These are phyloP conservation scores for Hericium alpestre DNA, from an alignment of 768 basidiomycete genomes.

Conservation along the genomic window DNA sequence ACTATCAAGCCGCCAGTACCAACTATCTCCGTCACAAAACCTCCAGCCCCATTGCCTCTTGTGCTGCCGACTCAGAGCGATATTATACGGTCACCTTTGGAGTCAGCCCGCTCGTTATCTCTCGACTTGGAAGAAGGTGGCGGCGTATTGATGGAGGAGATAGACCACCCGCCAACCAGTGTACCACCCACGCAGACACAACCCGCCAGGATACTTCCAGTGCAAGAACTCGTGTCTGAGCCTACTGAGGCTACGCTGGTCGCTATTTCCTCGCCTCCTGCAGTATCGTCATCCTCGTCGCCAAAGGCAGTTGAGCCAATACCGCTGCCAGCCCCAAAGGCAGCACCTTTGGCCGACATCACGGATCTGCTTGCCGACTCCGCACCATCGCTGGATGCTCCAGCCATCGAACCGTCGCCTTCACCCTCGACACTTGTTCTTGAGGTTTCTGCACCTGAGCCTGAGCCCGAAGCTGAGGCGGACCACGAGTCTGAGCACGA, in stretches of 20 bases:
- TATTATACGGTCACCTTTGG: conserved; percentile 35
- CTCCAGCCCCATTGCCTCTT: conserved; percentile 62
- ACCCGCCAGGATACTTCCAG: not conserved
- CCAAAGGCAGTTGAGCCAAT: not conserved
- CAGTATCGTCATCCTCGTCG: conserved; percentile 3
- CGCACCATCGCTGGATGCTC: conserved; percentile 23
- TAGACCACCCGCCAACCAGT: not conserved
- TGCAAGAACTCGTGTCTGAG: not conserved
- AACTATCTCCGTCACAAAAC: conserved; percentile 54
- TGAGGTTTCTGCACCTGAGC: not conserved
- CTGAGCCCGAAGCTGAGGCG: not conserved
- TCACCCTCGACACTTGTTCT: conserved; percentile 5
- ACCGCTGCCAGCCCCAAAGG: not conserved
- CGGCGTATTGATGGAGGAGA: conserved; percentile 12
- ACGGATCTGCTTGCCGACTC: conserved; percentile 43
- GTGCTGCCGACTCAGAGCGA: conserved; percentile 56
- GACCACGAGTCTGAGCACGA: not conserved
- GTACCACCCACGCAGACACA: not conserved
- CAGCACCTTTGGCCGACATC: conserved; percentile 19
- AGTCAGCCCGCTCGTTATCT: conserved; percentile 27
- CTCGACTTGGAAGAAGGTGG: conserved; percentile 13
- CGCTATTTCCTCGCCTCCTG: conserved; percentile 10
- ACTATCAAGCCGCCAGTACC: conserved; percentile 28
- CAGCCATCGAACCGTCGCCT: conserved; percentile 25
- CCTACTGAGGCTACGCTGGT: not conserved